A percentile compares a stretch with the other conserved stretches of the same genome.
Evolutionary conservation across 108 stramenopile species (phyloP).

Genomic region (Bacterosira constricta): DNA sequence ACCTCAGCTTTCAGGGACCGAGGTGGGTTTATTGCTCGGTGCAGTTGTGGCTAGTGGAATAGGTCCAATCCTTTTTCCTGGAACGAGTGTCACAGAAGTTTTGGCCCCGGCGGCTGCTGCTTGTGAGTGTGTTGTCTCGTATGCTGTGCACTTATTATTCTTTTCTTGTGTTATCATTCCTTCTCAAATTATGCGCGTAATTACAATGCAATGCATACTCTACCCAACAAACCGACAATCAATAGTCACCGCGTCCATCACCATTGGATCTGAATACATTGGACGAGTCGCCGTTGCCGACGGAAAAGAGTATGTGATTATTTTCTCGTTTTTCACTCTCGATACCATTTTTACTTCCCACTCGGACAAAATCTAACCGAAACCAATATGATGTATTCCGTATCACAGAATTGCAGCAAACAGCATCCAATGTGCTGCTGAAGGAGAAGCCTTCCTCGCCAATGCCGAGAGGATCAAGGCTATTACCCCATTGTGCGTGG

Average conservation of each 20-base stretch:
- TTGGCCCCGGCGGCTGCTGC: constrained; percentile 69
- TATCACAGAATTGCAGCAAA: constrained; percentile 63
- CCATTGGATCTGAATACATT: constrained; percentile 88
- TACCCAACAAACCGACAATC: not conserved
- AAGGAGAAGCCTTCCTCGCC: constrained; percentile 87
- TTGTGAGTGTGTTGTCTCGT: constrained; percentile 30
- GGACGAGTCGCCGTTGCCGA: constrained; percentile 89
- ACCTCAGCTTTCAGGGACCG: constrained; percentile 67
- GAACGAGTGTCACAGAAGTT: constrained; percentile 69
- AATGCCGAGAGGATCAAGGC: constrained; percentile 89
- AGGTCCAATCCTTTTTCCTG: constrained; percentile 70
- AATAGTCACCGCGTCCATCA: constrained; percentile 78
- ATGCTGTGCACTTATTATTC: not conserved
- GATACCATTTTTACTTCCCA: not conserved
- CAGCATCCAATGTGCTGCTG: constrained; percentile 87
- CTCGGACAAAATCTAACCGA: not conserved
- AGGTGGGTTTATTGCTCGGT: constrained; percentile 60
- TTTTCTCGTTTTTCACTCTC: not conserved
- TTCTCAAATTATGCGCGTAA: too few relatives aligned
- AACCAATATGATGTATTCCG: too few relatives aligned
- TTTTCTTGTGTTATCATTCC: too few relatives aligned
- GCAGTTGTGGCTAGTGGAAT: constrained; percentile 61
- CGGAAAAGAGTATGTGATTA: constrained; percentile 68
- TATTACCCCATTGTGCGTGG: constrained; percentile 88
- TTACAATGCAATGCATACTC: too few relatives aligned